Conservation (phyloP, 371 early-diverging fungal species). For the Zychaea mexicana region DNA sequence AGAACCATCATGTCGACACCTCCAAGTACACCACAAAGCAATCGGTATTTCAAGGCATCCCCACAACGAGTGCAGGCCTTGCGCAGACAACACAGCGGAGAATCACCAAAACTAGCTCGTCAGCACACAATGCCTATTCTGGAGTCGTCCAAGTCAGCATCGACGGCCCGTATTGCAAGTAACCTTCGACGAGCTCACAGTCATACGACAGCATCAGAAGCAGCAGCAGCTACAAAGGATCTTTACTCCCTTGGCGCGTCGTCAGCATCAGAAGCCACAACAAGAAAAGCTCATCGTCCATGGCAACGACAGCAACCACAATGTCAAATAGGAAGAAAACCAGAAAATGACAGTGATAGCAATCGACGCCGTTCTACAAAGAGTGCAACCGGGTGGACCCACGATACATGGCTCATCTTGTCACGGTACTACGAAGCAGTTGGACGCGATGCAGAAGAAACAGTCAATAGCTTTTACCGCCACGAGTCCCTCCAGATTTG, state of each 20-base stretch:
- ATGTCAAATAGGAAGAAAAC: not conserved
- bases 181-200: not conserved
- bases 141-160: not conserved
- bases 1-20: not conserved
- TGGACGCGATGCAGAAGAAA: not conserved
- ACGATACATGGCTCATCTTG: not conserved
- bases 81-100: not conserved
- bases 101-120: not conserved
- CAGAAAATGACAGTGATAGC: too few relatives aligned
- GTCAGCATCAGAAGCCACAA: not conserved
- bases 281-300: too few relatives aligned
- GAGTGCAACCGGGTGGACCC: too few relatives aligned
- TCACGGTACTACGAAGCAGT: conserved; percentile 4
- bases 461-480: conserved; percentile 5
- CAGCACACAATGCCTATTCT: not conserved
- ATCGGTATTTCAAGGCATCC: not conserved
- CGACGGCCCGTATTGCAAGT: not conserved
- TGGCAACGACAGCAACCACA: not conserved
- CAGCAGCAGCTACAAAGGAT: too few relatives aligned
- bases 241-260: too few relatives aligned
- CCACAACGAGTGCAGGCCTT: not conserved
- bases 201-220: not conserved
- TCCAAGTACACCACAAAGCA: not conserved
- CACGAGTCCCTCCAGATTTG: not conserved
- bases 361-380: too few relatives aligned